Base-by-base conservation (phyloP, 2,329 filamentous ascomycete species). In the Pseudofabraea citricarpa region DNA sequence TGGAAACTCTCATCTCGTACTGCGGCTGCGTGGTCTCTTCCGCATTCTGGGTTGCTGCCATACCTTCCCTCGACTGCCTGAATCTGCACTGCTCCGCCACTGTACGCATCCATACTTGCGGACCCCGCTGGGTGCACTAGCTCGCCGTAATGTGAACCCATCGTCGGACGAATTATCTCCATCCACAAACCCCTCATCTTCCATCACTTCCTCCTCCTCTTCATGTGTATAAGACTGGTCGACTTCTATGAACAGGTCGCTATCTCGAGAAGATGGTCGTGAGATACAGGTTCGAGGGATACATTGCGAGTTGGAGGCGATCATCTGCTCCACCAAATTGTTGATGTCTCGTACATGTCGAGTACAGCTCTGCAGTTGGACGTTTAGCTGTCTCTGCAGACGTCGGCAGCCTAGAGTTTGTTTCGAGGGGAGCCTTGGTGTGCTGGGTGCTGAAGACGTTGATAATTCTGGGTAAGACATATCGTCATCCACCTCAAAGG, bases 151-250 rank as follows among this genome's bases (percentile, higher is more conserved):
- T 12, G 42, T 41, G 18, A 54, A 40, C 36, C 50, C 49, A 6
- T 45, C 46, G 31, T 47, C 46, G 12, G 21, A 32, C n/a, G 12
- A 6, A 10, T 29, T 20, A 19, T 27, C 27, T 15, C 40, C 33
- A 42, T 58, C 54, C 1, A 20, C 35, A 36, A 55, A 58, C 0
- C 54, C 55, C 19, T 58, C 55, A 19, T 58, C 55, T 10, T 53
- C 49, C 13, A 54, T 47, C 21, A 12, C 16, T 42, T 8, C 32
- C 29, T 29, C 22, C 9, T 20, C 21, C 2, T 18, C 23, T 21
- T 40, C 38, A 16, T 23, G 38, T 18, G 23, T 29, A 6, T 19
- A 12, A 19, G 38, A 9, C 15, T 15, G 10, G 13, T 26, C 37
- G 10, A 40, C 24, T 32, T 27, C 23, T 6, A 31, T 20, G 18